Percentiles rank a stretch among this genome's conserved stretches.
Conservation (phyloP, 2,329 filamentous ascomycete genomes). For the Penicillium brasilianum region DNA sequence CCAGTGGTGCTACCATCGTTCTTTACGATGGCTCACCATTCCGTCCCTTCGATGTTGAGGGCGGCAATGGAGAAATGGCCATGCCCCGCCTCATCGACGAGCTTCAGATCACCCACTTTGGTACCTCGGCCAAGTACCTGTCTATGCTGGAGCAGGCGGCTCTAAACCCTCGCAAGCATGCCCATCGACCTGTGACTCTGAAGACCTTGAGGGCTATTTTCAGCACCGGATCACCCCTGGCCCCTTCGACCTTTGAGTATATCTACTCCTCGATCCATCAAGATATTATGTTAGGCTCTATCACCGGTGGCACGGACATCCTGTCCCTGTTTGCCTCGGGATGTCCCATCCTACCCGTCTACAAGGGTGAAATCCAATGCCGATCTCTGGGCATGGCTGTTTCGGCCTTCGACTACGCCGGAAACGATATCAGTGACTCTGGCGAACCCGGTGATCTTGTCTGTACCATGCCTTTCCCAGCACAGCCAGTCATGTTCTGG, state of each 20-base stretch:
- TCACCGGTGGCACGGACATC: conserved; percentile 96
- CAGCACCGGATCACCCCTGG: conserved; percentile 89
- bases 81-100: conserved; percentile 82
- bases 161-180: conserved; percentile 63
- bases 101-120: conserved; percentile 86
- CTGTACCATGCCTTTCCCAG: conserved; percentile 84
- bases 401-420: conserved; percentile 60
- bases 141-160: conserved; percentile 83
- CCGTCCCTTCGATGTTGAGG: conserved; percentile 63
- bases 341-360: conserved; percentile 74
- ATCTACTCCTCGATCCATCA: conserved; percentile 82
- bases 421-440: conserved; percentile 61
- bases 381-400: conserved; percentile 81
- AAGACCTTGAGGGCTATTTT: conserved; percentile 78
- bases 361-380: conserved; percentile 76
- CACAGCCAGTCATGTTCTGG: conserved; percentile 90
- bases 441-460: conserved; percentile 85
- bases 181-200: conserved; percentile 47
- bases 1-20: conserved; percentile 79
- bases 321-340: conserved; percentile 92
- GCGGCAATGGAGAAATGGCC: conserved; percentile 72
- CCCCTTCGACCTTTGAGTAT: conserved; percentile 90
- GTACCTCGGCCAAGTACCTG: conserved; percentile 92
- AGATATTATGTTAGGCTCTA: conserved; percentile 84
- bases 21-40: conserved; percentile 95